These are phyloP conservation scores for Phytophthora europaea DNA, from an alignment of 352 stramenopile genomes.

Conservation along the genomic window DNA sequence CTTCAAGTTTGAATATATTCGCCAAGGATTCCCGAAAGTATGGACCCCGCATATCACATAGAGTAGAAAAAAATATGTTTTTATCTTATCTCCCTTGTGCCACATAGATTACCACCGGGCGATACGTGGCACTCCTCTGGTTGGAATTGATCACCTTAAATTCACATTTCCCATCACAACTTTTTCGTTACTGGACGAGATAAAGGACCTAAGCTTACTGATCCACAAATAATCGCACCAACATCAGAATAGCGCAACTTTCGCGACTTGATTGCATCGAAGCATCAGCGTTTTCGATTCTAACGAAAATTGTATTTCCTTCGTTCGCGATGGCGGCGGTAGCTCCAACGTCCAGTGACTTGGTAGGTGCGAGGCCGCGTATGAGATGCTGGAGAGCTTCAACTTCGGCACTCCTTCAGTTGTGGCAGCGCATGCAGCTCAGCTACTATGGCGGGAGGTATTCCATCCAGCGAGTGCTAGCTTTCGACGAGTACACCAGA, in stretches of 20 bases:
- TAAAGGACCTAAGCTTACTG: no score
- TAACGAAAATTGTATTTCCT: background rate
- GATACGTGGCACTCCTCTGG: no score
- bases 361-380: background rate
- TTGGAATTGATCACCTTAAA: no score
- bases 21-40: slow-evolving; percentile 7
- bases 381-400: background rate
- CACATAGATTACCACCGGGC: no score
- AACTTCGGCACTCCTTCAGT: background rate
- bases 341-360: background rate
- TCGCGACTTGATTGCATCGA: no score
- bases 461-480: slow-evolving; percentile 19
- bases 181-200: no score
- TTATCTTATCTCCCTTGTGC: no score
- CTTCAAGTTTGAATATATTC: slow-evolving; percentile 21
- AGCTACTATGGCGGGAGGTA: slow-evolving; percentile 23
- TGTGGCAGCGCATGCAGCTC: slow-evolving; percentile 16
- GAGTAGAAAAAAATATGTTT: slow-evolving; percentile 2
- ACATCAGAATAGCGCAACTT: no score
- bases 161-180: no score
- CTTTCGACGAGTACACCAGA: slow-evolving; percentile 15
- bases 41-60: slow-evolving; percentile 8
- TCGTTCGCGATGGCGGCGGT: background rate
- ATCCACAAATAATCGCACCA: no score
- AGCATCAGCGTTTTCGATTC: no score